phyloP scores from a whole-genome alignment of 1,284 basidiomycete species.

The Sanghuangporus weigelae region DNA sequence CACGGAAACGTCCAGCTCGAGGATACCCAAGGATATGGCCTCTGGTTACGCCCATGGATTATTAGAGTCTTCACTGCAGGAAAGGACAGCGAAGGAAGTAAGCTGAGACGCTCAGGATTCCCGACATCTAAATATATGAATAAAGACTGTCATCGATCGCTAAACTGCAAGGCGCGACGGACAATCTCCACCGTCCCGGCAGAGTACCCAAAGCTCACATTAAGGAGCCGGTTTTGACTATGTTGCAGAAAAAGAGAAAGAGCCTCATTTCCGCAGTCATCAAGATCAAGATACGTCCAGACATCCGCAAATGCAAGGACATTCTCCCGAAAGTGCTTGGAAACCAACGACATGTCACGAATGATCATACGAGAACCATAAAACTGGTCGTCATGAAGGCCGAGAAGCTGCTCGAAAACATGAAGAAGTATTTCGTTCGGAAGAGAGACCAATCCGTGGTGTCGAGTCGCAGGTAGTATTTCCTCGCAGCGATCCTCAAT shows the following conservation, averaged over 20 bases:
- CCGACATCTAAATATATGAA: not conserved
- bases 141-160: not conserved
- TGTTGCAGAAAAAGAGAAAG: not conserved
- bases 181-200: not conserved
- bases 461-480: not conserved
- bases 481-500: not conserved
- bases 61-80: not conserved
- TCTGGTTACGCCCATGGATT: not conserved
- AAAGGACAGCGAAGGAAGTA: not conserved
- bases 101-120: not conserved
- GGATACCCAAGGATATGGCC: not conserved
- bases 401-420: not conserved
- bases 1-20: not conserved
- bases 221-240: not conserved
- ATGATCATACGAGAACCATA: not conserved
- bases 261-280: not conserved
- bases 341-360: not conserved
- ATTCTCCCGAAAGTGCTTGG: not conserved
- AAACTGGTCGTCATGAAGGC: not conserved
- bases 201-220: not conserved
- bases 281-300: not conserved
- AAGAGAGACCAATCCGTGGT: not conserved
- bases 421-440: not conserved
- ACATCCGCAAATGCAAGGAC: not conserved
- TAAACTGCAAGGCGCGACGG: not conserved